These are phyloP conservation scores for Gonium pectorale DNA, from an alignment of 139 green algal genomes.

Conservation along the genomic window DNA sequence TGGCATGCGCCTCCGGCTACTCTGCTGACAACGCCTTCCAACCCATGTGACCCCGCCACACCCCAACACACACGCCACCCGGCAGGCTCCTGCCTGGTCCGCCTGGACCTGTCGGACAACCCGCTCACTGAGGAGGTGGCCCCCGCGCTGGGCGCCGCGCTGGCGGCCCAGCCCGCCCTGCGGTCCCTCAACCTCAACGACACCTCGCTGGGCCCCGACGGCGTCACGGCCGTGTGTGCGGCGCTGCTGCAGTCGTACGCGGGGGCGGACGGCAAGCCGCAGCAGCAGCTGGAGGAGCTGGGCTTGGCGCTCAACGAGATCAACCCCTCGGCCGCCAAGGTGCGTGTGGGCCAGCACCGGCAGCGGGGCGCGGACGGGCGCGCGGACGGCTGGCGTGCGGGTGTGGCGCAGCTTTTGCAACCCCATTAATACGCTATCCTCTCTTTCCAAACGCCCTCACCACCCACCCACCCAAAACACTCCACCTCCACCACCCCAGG, in stretches of 20 bases:
- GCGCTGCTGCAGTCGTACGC: constrained; percentile 56
- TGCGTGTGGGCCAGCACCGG: no score
- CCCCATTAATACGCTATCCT: no score
- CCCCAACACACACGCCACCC: background rate
- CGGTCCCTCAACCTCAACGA: constrained; percentile 84
- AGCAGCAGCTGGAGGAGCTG: constrained; percentile 71
- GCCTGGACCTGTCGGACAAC: constrained; percentile 92
- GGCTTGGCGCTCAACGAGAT: constrained; percentile 91
- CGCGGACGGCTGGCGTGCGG: no score
- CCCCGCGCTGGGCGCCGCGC: constrained; percentile 47
- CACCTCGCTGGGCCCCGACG: constrained; percentile 80
- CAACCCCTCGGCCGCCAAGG: constrained; percentile 59
- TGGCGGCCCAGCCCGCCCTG: constrained; percentile 66
- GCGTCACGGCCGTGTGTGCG: constrained; percentile 66
- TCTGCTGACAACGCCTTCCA: no score
- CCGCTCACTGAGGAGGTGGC: constrained; percentile 79
- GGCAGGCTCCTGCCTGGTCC: constrained; percentile 61
- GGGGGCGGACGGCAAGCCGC: background rate
- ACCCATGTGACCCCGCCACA: no score
- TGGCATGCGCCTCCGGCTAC: no score
- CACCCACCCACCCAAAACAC: no score
- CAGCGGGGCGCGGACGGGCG: no score
- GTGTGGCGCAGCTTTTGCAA: no score
- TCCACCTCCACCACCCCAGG: background rate
- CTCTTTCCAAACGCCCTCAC: no score